Evolutionary conservation across 2,329 filamentous ascomycete genomes (phyloP), one percentile per base, ranked within the genome.

Genomic region (Diaporthe sp.): DNA sequence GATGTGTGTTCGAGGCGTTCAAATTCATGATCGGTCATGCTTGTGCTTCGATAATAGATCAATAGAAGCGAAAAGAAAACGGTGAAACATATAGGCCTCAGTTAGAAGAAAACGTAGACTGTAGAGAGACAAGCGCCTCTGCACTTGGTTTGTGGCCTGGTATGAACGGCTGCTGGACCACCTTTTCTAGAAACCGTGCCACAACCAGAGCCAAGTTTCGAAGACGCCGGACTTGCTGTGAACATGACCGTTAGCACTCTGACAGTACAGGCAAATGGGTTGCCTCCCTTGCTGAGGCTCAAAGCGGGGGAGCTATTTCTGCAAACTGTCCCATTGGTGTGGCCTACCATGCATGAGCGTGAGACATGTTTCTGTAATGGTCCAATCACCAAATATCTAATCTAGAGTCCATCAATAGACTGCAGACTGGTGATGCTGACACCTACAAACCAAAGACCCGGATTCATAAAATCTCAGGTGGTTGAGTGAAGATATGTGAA

Each of bases 41-140:
- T 45, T 19, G 15, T 42, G 2, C 4, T 2, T 40, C 2, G 3
- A 28, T 15, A 19, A 3, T 28, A 4, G 9, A 28, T 6, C 4
- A 1, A 2, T 25, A 2, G 47, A 15, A 15, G 8, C 0, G 12
- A 28, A 4, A 2, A 28, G n/a, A 1, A 25, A 52, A 4, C 2
- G 25, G 25, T 52, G n/a, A 2, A 28, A 52, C 0, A 25, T 25
- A n/a, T 25, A 4, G 2, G 25, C 1, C 6, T 17, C 40, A 40
- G 38, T 2, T 40, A 50, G 45, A 50, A n/a, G n/a, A n/a, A 19
- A 8, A 3, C 22, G 8, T 2, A 10, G 2, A 5, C 10, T 50
- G 22, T 50, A 8, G 45, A n/a, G 9, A 50, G 45, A 9, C 45
- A 50, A 12, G 10, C 1, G 13, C 38, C 38, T 40, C 38, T 10